These are phyloP conservation scores for Flaveria ramosissima DNA, from an alignment of 129 eudicot genomes.

Conservation along the genomic window DNA sequence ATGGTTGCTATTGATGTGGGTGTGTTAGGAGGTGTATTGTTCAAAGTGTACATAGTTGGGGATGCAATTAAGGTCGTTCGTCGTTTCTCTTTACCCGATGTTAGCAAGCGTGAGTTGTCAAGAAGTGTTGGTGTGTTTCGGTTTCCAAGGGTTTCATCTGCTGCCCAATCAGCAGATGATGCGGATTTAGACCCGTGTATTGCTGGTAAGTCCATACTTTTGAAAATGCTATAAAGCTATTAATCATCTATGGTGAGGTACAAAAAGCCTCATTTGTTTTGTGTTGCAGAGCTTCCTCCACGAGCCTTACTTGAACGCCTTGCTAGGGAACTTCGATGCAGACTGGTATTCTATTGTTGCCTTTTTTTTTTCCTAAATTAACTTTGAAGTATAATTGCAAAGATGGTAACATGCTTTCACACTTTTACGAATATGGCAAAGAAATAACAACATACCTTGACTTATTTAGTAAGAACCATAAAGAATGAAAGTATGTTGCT, in stretches of 20 bases:
- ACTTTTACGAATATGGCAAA: not conserved
- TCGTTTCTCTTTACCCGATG: conserved; percentile 90
- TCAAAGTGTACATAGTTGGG: conserved; percentile 90
- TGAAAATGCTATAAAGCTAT: not conserved
- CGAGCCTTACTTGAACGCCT: conserved; percentile 86
- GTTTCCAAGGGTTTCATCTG: conserved; percentile 93
- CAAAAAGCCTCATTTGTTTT: not conserved
- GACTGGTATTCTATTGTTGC: conserved; percentile 54
- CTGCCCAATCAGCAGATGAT: conserved; percentile 96
- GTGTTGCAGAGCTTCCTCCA: conserved; percentile 90
- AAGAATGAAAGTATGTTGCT: conserved; percentile 7
- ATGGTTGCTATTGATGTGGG: not conserved
- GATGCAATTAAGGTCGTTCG: conserved; percentile 89
- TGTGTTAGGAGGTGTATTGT: conserved; percentile 76
- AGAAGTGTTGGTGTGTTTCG: conserved; percentile 78
- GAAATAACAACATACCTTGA: not conserved
- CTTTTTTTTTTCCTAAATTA: not conserved
- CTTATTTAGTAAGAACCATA: not conserved
- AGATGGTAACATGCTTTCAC: not conserved
- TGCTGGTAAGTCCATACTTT: conserved; percentile 54
- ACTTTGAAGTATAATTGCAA: not conserved
- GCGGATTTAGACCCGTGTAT: conserved; percentile 89
- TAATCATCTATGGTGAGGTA: not conserved
- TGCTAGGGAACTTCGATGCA: conserved; percentile 79
- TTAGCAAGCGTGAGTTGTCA: conserved; percentile 71